Evolutionary conservation across 2,329 filamentous ascomycete genomes (phyloP).

Genomic region (Cercospora berteroae): DNA sequence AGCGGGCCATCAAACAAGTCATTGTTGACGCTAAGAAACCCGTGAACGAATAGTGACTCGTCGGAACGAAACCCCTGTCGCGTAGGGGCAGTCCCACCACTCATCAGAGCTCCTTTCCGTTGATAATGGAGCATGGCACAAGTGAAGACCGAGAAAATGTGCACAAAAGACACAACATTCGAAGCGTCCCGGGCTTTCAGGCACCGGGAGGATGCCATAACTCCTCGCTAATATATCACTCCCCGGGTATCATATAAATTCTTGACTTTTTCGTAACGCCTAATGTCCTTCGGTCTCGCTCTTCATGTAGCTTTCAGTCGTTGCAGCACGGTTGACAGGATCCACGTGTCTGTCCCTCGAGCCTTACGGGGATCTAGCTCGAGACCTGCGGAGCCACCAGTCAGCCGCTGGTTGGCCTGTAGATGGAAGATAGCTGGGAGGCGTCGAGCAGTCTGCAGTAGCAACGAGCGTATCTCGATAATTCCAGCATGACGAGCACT

Average conservation of each 20-base stretch:
- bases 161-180: not conserved
- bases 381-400: constrained; percentile 20
- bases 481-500: not conserved
- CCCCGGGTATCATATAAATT: constrained; percentile 18
- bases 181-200: not conserved
- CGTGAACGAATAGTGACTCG: too few species aligned
- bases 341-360: constrained; percentile 19
- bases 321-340: constrained; percentile 22
- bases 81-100: too few species aligned
- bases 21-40: not conserved
- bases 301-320: constrained; percentile 15
- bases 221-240: constrained; percentile 17
- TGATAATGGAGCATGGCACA: not conserved
- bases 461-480: not conserved
- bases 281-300: not conserved
- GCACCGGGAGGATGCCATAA: constrained; percentile 1
- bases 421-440: not conserved
- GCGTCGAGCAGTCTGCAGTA: not conserved
- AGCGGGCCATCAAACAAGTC: not conserved
- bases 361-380: constrained; percentile 26
- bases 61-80: too few species aligned
- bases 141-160: not conserved
- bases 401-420: constrained; percentile 15
- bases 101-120: not conserved
- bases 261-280: constrained; percentile 10